Percentiles rank a stretch among this genome's conserved stretches.
Conservation (phyloP, 2,329 filamentous ascomycete species). For the Coniochaeta prunicola region DNA sequence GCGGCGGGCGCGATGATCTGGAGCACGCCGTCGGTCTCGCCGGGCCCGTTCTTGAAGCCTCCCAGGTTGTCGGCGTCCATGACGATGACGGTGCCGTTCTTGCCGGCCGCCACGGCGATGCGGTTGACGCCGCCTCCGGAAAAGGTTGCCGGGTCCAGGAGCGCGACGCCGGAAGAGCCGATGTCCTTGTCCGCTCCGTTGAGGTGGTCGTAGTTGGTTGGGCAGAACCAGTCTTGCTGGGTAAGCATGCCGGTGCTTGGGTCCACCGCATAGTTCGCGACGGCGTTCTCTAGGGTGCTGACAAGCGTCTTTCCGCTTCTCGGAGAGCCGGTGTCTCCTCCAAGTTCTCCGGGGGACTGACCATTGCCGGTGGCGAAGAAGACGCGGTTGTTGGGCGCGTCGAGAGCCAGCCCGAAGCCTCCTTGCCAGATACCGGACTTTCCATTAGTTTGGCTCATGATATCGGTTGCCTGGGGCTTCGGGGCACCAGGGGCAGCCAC, state of each 20-base stretch:
- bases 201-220: slow-evolving; percentile 29
- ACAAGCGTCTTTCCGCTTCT: slow-evolving; percentile 7
- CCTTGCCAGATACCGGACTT: slow-evolving; percentile 11
- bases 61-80: slow-evolving; percentile 32
- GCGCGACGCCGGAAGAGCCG: slow-evolving; percentile 24
- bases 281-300: slow-evolving; percentile 7
- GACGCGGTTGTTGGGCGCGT: slow-evolving; percentile 3
- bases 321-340: neutral
- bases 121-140: slow-evolving; percentile 24
- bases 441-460: slow-evolving; percentile 4
- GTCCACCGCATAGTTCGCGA: slow-evolving; percentile 5
- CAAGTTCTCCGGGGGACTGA: too few relatives aligned
- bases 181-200: slow-evolving; percentile 32
- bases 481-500: slow-evolving; percentile 8
- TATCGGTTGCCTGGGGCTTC: slow-evolving; percentile 8
- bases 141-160: slow-evolving; percentile 25
- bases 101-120: slow-evolving; percentile 23
- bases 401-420: slow-evolving; percentile 5
- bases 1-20: slow-evolving; percentile 13
- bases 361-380: slow-evolving; percentile 7
- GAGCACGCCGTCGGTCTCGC: slow-evolving; percentile 25
- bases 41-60: slow-evolving; percentile 23
- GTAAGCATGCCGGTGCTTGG: slow-evolving; percentile 7
- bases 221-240: slow-evolving; percentile 31
- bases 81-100: slow-evolving; percentile 18